Base-by-base conservation (phyloP, 257 asterid genomes). In the Solanum virginianum region DNA sequence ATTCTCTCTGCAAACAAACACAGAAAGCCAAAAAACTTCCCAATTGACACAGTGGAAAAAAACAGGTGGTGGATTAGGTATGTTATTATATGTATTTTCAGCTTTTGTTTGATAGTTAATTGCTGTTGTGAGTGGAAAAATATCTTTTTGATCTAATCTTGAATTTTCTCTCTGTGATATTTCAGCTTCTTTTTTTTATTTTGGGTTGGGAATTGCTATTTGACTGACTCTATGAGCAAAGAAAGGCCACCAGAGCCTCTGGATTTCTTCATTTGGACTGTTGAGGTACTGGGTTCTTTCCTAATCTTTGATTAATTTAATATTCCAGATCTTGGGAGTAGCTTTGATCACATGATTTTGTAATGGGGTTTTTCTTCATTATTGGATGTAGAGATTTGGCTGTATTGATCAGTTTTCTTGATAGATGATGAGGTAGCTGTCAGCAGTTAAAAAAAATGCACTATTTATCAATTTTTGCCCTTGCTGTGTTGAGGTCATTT, bases 221-320 rank as follows among this genome's bases (percentile, higher is more conserved):
- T 62, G 85, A 41, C 66, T 62, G 85, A 41, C 66, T 83, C 85
- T 86, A 94, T 94, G 98, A 94, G 90, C 91, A 93, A 89, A 88
- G 94, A 89, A 84, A 90, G 87, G 91, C 93, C 96, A 36, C 98
- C 98, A 26, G 98, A 94, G 92, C 96, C 98, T 29, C 94, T 94
- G 87, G 96, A 94, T 93, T 94, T 94, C 92, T 94, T 94, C 81
- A 93, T 94, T 81, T 94, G 98, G 98, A 94, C 98, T 81, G 95
- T 93, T 89, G 97, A 93, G 97, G 98, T 94, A 91, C 53, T 72
- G 85, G 36, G 39, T 80, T 68, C 24, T 7, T 62, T 17, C 68
- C 70, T 26, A 2, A 18, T 68, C 45, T 70, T 3, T 60, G 24
- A 14, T 70, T 80, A 8, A 47, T 36, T 32, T 32, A 22, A 26